Percentiles rank a stretch among this genome's conserved stretches.
These are phyloP conservation scores for Beauveria medogensis DNA, from an alignment of 2,329 filamentous ascomycete genomes.

Conservation along the genomic window DNA sequence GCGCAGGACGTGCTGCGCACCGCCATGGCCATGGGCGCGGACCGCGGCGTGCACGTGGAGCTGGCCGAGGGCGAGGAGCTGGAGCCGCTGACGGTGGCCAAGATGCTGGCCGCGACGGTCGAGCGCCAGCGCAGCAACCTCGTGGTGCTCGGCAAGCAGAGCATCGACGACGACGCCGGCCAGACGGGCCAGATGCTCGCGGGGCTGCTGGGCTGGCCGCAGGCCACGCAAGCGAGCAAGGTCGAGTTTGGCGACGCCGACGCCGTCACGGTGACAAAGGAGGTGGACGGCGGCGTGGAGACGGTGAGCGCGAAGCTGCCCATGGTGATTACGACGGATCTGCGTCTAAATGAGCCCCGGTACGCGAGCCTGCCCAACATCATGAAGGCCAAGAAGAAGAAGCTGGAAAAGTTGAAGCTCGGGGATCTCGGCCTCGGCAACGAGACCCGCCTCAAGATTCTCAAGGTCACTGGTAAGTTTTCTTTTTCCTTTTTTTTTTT, in stretches of 20 bases:
- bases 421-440: constrained; percentile 73
- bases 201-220: constrained; percentile 81
- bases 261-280: constrained; percentile 68
- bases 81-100: constrained; percentile 87
- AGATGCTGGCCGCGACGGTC: constrained; percentile 73
- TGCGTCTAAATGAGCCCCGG: constrained; percentile 87
- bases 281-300: constrained; percentile 94
- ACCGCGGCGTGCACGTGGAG: constrained; percentile 84
- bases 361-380: constrained; percentile 97
- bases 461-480: constrained; percentile 74
- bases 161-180: constrained; percentile 89
- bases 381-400: constrained; percentile 99
- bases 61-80: constrained; percentile 65
- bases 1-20: constrained; percentile 83
- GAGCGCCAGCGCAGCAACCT: constrained; percentile 82
- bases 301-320: constrained; percentile 79
- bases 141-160: constrained; percentile 93
- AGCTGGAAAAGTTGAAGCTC: constrained; percentile 83
- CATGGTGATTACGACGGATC: constrained; percentile 89
- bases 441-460: constrained; percentile 70
- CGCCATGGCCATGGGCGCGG: constrained; percentile 97
- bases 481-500: background rate
- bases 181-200: constrained; percentile 99
- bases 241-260: constrained; percentile 68
- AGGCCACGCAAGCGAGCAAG: constrained; percentile 88